Base-by-base conservation (phyloP, 352 stramenopile genomes). In the Globisporangium solare region DNA sequence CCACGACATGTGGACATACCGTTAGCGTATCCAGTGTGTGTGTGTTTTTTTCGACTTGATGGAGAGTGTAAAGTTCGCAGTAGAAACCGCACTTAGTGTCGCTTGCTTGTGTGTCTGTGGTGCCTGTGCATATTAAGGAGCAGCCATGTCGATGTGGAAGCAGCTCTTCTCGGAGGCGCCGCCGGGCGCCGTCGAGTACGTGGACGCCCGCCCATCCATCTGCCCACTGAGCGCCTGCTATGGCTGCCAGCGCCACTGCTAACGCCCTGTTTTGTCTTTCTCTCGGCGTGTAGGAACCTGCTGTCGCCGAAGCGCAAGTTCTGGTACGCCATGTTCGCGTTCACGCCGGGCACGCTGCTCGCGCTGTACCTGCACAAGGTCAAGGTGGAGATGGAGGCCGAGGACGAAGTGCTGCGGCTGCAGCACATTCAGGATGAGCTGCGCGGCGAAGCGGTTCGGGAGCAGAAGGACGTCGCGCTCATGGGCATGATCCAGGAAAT, bases 91-190 rank as follows among this genome's bases (percentile, higher is more conserved):
- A 35, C 27, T 35, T 35, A 35, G 27, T 35, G 27, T 5, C 24
- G 24, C 24, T 27, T 35, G 27, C 7, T 35, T 35, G 27, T 35
- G 27, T 35, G 27, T 35, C 5, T 35, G 27, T 35, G 27, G 27
- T 6, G 7, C 27, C 27, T 35, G 27, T 35, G 27, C 6, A 35
- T 35, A 35, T 35, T 35, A n/a, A n/a, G 27, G 27, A 35, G 27
- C 7, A 11, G 27, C 27, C 42, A 70, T 67, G 59, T 58, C 60
- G 54, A 74, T 74, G 60, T 76, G 79, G 52, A 88, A 90, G 73
- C 76, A 86, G 69, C 78, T 92, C 66, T 88, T 92, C 60, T 71
- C 67, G 49, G 71, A 88, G 56, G 74, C 79, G 41, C 80, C 83
- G 54, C 67, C 73, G n/a, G 68, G 76, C 60, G 79, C 83, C 20